phyloP scores from a whole-genome alignment of 2,329 filamentous ascomycete species.

The Pseudogymnoascus sp. region DNA sequence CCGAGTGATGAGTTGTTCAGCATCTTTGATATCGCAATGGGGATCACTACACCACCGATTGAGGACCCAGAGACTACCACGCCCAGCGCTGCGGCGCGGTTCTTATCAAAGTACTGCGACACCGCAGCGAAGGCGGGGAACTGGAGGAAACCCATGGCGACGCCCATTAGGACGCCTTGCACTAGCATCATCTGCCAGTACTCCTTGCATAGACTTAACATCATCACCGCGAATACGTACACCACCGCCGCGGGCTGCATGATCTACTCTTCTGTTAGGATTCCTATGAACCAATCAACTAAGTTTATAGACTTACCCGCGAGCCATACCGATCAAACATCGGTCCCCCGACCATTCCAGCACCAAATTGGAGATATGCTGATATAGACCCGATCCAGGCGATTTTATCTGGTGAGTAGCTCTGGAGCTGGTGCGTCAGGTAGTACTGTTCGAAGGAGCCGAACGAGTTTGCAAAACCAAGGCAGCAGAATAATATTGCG shows the following conservation, averaged over 20 bases:
- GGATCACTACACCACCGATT: constrained; percentile 48
- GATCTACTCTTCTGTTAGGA: constrained; percentile 21
- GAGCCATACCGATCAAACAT: constrained; percentile 57
- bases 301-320: constrained; percentile 29
- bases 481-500: constrained; percentile 11
- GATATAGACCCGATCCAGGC: constrained; percentile 52
- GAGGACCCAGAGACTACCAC: constrained; percentile 35
- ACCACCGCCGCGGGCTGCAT: constrained; percentile 35
- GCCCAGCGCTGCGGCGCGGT: constrained; percentile 38
- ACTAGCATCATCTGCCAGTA: constrained; percentile 46
- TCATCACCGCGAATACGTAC: constrained; percentile 55
- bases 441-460: constrained; percentile 53
- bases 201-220: constrained; percentile 47
- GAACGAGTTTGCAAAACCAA: constrained; percentile 37
- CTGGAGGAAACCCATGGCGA: constrained; percentile 34
- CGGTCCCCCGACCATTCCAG: constrained; percentile 52
- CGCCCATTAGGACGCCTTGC: constrained; percentile 38
- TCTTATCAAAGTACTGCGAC: constrained; percentile 39
- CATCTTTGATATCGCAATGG: constrained; percentile 49
- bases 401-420: constrained; percentile 44
- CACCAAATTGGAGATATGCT: constrained; percentile 40
- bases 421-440: constrained; percentile 37
- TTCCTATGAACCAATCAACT: constrained; percentile 21
- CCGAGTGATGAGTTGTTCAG: constrained; percentile 39
- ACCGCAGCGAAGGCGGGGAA: constrained; percentile 35